These are phyloP conservation scores for Candida ponderosae DNA, from an alignment of 805 yeast species.

Conservation along the genomic window DNA sequence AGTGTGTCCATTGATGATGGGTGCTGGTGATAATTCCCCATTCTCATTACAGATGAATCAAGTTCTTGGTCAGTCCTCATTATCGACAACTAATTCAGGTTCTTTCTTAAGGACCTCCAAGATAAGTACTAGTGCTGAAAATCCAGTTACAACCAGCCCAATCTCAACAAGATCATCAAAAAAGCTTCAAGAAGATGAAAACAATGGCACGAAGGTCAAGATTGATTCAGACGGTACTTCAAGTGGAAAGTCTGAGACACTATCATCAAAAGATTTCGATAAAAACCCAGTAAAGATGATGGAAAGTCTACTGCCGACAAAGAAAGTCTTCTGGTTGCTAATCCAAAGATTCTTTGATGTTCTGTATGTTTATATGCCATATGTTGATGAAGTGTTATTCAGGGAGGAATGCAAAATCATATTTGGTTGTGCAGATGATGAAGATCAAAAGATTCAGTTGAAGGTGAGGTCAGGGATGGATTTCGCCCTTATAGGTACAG, in stretches of 20 bases:
- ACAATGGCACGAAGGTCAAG: too few relatives aligned
- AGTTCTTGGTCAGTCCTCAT: too few relatives aligned
- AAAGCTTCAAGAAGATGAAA: too few relatives aligned
- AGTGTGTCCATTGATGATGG: conserved; percentile 37
- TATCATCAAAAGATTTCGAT: conserved; percentile 14
- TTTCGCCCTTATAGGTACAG: conserved; percentile 41
- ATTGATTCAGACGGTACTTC: too few relatives aligned
- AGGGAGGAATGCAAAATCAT: conserved; percentile 34
- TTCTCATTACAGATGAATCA: too few relatives aligned
- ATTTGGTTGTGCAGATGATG: conserved; percentile 32
- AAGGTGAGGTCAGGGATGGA: conserved; percentile 28
- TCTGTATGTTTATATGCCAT: conserved; percentile 60
- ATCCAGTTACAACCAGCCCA: too few relatives aligned
- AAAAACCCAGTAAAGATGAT: conserved; percentile 23
- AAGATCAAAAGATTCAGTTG: conserved; percentile 19
- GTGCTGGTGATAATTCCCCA: conserved; percentile 27
- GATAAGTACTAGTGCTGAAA: too few relatives aligned
- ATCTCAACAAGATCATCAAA: too few relatives aligned
- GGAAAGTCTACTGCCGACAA: conserved; percentile 43
- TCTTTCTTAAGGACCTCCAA: too few relatives aligned
- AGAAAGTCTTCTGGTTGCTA: conserved; percentile 45
- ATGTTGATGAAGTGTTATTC: conserved; percentile 50
- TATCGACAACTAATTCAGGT: too few relatives aligned
- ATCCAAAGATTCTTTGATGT: conserved; percentile 51
- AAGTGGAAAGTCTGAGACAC: too few relatives aligned